These are phyloP conservation scores for Scheffersomyces coipomensis DNA, from an alignment of 805 yeast species.

Conservation along the genomic window DNA sequence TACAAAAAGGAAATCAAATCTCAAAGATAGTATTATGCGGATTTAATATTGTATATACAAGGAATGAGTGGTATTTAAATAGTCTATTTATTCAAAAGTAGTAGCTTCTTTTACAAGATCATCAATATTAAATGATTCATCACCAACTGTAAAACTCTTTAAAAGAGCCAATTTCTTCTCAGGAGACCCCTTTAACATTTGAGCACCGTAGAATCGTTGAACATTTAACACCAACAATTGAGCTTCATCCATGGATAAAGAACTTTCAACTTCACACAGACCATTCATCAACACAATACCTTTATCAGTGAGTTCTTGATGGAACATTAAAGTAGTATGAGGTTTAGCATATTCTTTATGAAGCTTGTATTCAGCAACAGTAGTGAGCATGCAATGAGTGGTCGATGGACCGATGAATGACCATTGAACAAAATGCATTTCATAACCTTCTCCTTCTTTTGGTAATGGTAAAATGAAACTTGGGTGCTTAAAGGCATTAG, in stretches of 20 bases:
- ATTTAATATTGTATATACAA: constrained; percentile 12
- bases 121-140: constrained; percentile 63
- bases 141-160: constrained; percentile 68
- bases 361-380: constrained; percentile 86
- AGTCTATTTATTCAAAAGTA: constrained; percentile 23
- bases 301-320: constrained; percentile 65
- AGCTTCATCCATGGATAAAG: constrained; percentile 70
- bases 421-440: constrained; percentile 95
- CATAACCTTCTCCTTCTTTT: constrained; percentile 53
- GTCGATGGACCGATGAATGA: constrained; percentile 80
- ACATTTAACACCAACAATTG: constrained; percentile 72
- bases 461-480: constrained; percentile 90
- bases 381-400: constrained; percentile 85
- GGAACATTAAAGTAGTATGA: constrained; percentile 87
- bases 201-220: constrained; percentile 81
- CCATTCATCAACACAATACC: constrained; percentile 84
- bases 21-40: constrained; percentile 10
- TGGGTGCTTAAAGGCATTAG: constrained; percentile 72
- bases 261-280: constrained; percentile 66
- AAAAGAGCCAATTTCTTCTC: constrained; percentile 56
- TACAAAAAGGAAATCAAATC: constrained; percentile 3
- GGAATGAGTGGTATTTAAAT: constrained; percentile 4
- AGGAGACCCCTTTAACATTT: constrained; percentile 33
- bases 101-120: constrained; percentile 70
- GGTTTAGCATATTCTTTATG: constrained; percentile 93